Base-by-base conservation (phyloP, 495 filamentous ascomycete species). In the Tuber brumale region DNA sequence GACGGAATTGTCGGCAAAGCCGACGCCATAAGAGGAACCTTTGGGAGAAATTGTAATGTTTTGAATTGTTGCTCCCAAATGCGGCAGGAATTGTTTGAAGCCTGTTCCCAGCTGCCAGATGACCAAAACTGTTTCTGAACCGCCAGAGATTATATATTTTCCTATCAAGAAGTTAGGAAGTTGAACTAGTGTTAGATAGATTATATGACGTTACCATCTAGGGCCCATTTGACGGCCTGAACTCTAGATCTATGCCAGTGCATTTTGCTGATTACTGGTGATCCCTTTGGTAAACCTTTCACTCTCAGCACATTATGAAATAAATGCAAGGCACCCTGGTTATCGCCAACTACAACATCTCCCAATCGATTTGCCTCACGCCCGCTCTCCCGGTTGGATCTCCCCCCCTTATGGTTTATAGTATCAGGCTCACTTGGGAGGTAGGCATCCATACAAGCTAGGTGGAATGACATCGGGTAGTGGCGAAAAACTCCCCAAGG, bases 101-200 rank as follows among this genome's bases (percentile, higher is more conserved):
- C 89, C 90, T 2, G 95, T 97, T 76, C 95, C 93, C 31, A 98
- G 84, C 83, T 99, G 95, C 94, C 94, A 99, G n/a, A 97, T 84
- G 23, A 97, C 92, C 71, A 99, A 85, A 7, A 95, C 94, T 1
- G 93, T 93, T 84, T 98, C 95, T 19, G 89, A 88, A 16, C 95
- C 96, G 75, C 95, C 95, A 61, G 95, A 98, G 45, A 99, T 91
- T 45, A 98, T 83, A 82, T 99, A 99, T 80, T 97, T 95, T n/a
- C 94, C 94, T 97, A 35, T 35, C 27, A 66, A 73, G 35, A 72
- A 76, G 81, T 69, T 35, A 66, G 27, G 4, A 18, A 66, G 57
- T 35, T 35, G 27, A 35, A 74, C 12, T 35, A 72, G 75, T 84
- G 77, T 81, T 73, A 72, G 23, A 46, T 27, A 66, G 14, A 37